Base-by-base conservation (phyloP, 345 rosid genomes). In the Melastoma malabathricum region DNA sequence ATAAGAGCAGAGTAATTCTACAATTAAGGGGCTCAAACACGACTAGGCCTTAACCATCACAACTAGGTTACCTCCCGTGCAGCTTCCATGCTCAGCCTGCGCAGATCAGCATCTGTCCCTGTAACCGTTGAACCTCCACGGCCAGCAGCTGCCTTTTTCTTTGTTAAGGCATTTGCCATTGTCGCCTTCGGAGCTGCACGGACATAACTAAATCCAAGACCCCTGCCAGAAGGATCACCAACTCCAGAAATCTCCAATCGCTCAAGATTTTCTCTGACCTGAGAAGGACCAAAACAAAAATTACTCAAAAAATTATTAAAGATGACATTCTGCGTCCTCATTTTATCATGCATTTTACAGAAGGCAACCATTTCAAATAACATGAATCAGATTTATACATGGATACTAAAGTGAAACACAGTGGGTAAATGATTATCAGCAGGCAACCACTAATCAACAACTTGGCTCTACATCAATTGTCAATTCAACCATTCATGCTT, bases 81-180 rank as follows among this genome's bases (percentile, higher is more conserved):
- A 64, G 97, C 98, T 71, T 92, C 98, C 98, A 92, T 87, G 73
- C 97, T 92, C 71, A 92, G 66, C 71, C 98, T 79, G 48, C 97
- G 98, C 55, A 92, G 83, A 69, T 92, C 98, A 60, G 98, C 96
- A 84, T 92, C 98, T 52, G 98, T 87, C 49, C 98, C 97, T 54
- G 98, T 87, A 31, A 92, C 95, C 39, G 86, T 82, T 59, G 98
- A 69, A 63, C 86, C 90, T 62, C 92, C 96, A 55, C 90, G 84
- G 69, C 71, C 65, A 43, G 86, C 84, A 48, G 88, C 93, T 59
- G 87, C 78, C 57, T 92, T 92, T 73, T 82, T 92, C 70, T 82
- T 92, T 50, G 67, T 55, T 66, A 73, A 60, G 59, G 95, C 81
- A 53, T 78, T 87, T 19, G 89, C 76, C 78, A 84, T 51, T 43